Conservation (phyloP, 805 yeast species). For the Ogataea siamensis region DNA sequence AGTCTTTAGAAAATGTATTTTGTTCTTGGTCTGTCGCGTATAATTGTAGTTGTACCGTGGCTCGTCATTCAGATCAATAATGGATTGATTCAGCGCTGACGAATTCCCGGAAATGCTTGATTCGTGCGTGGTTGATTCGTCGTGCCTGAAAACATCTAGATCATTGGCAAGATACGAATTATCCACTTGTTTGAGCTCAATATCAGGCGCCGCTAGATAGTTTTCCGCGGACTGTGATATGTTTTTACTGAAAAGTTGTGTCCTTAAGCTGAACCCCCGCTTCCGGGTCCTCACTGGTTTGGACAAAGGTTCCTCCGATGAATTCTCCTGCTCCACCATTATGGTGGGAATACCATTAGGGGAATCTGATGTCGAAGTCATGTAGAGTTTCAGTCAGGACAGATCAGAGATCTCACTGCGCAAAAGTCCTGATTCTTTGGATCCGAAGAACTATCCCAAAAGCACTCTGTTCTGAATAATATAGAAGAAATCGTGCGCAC, state of each 20-base stretch:
- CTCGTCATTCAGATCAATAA: conserved; percentile 28
- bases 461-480: no score
- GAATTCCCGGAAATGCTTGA: background rate
- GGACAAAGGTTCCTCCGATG: conserved; percentile 17
- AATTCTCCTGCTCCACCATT: conserved; percentile 6
- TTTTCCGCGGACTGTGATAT: conserved; percentile 28
- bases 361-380: conserved; percentile 1
- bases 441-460: no score
- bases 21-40: conserved; percentile 6
- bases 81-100: conserved; percentile 21
- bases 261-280: conserved; percentile 65
- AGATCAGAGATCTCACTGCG: background rate
- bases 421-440: no score
- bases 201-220: conserved; percentile 25
- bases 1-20: conserved; percentile 7
- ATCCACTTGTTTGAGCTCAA: conserved; percentile 35
- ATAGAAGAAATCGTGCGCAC: conserved; percentile 7
- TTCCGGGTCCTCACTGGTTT: conserved; percentile 41
- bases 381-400: no score
- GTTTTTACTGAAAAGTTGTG: conserved; percentile 57
- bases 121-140: conserved; percentile 8
- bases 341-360: conserved; percentile 5
- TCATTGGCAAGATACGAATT: conserved; percentile 30
- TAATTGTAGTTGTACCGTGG: conserved; percentile 12
- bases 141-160: conserved; percentile 19